Percentiles rank a stretch among this genome's conserved stretches.
phyloP scores from a whole-genome alignment of 2,329 filamentous ascomycete genomes.

The Talaromyces sp. region DNA sequence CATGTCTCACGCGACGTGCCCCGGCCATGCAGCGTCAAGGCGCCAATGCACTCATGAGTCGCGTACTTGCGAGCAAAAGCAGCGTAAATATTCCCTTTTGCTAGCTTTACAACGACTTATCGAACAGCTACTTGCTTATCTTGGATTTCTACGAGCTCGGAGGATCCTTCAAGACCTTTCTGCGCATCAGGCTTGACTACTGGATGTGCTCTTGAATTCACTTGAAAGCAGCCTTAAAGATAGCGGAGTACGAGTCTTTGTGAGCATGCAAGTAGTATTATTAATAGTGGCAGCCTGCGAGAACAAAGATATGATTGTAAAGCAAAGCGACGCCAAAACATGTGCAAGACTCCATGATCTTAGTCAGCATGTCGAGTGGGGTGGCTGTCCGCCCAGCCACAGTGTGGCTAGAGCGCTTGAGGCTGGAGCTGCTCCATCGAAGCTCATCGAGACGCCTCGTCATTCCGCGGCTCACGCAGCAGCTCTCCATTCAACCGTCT shows the following conservation, averaged over 20 bases:
- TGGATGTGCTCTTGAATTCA: not conserved
- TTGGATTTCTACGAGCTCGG: not conserved
- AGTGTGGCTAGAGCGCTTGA: conserved; percentile 6
- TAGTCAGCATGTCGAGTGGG: not conserved
- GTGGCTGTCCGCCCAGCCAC: not conserved
- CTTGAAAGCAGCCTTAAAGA: not conserved
- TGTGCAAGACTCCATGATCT: not conserved
- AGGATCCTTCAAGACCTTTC: not conserved
- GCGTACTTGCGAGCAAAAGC: not conserved
- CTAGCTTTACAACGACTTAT: not conserved
- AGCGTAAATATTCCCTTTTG: not conserved
- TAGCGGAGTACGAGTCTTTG: not conserved
- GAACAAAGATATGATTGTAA: not conserved
- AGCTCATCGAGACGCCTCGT: conserved; percentile 7
- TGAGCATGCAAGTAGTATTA: not conserved
- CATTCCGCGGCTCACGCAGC: not conserved
- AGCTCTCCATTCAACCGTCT: not conserved
- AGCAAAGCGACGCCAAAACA: not conserved
- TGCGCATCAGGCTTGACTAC: not conserved
- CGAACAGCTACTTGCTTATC: not conserved
- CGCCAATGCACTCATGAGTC: not conserved
- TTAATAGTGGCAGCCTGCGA: not conserved
- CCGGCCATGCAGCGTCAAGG: not conserved
- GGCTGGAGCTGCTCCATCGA: conserved; percentile 1
- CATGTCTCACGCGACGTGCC: conserved; percentile 5